phyloP scores from a whole-genome alignment of 495 filamentous ascomycete genomes.

The Tetracladium marchalianum region DNA sequence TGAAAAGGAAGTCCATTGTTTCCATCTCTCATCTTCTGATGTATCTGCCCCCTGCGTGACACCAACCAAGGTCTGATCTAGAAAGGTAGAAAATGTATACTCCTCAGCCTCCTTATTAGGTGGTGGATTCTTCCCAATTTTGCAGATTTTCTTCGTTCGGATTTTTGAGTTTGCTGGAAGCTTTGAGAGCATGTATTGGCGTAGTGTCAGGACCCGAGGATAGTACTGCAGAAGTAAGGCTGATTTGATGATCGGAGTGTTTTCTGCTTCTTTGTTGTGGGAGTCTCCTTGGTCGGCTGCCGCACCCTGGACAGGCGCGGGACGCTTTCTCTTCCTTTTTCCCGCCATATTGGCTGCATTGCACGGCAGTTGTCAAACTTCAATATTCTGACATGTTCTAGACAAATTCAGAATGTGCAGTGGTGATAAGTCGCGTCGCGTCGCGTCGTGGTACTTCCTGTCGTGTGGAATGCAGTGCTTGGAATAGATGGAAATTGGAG shows the following conservation, averaged over 20 bases:
- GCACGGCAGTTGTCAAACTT: not conserved
- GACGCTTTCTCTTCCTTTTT: slow-evolving; percentile 21
- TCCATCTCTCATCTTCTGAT: slow-evolving; percentile 29
- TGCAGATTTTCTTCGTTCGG: slow-evolving; percentile 32
- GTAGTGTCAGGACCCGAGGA: slow-evolving; percentile 52
- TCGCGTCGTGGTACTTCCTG: too few species aligned
- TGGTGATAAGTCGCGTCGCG: too few species aligned
- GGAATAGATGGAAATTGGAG: too few species aligned
- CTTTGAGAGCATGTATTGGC: slow-evolving; percentile 55
- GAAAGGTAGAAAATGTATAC: slow-evolving; percentile 36
- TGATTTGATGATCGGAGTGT: slow-evolving; percentile 33
- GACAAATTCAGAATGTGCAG: too few species aligned
- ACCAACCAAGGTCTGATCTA: slow-evolving; percentile 63
- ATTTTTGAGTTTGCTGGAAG: slow-evolving; percentile 34
- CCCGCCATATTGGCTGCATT: slow-evolving; percentile 8
- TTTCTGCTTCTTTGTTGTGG: slow-evolving; percentile 8
- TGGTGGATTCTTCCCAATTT: slow-evolving; percentile 6
- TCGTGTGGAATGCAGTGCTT: too few species aligned
- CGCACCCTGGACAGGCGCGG: slow-evolving; percentile 1
- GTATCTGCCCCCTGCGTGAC: slow-evolving; percentile 26
- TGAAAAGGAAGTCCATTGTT: slow-evolving; percentile 57
- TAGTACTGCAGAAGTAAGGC: slow-evolving; percentile 72
- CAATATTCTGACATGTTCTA: not conserved
- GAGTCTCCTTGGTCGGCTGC: slow-evolving; percentile 10
- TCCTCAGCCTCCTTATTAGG: slow-evolving; percentile 23